Evolutionary conservation across 2,329 filamentous ascomycete genomes (phyloP).

Genomic region (Trichoderma cornu-damae): DNA sequence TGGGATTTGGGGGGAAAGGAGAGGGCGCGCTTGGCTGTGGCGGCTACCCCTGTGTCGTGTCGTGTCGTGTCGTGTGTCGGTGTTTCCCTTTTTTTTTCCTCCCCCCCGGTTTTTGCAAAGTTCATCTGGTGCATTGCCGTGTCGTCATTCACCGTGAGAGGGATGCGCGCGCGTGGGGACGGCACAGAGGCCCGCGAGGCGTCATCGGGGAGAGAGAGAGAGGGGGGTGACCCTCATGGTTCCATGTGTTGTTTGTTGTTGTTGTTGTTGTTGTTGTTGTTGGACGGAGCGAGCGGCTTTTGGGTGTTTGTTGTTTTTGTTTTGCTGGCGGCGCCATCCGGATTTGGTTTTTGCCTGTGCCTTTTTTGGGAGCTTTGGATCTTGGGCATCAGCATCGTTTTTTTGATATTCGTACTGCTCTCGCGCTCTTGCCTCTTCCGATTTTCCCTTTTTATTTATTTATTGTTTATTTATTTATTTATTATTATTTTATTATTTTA

Average conservation of each 20-base stretch:
- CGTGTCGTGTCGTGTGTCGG: too few species aligned
- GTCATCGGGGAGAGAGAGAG: neutral
- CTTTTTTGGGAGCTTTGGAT: neutral
- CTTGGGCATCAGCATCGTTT: neutral
- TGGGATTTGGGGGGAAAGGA: neutral
- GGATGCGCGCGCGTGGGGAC: slow-evolving; percentile 11
- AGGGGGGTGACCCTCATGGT: neutral
- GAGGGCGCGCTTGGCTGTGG: neutral
- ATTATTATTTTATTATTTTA: too few species aligned
- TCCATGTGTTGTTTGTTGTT: neutral
- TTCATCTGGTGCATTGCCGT: slow-evolving; percentile 2
- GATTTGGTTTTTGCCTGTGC: neutral
- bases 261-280: too few species aligned
- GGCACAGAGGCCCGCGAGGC: neutral
- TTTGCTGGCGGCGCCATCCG: neutral
- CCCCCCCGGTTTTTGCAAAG: too few species aligned
- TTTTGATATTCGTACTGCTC: neutral
- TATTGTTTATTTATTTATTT: too few species aligned
- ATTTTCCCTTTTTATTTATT: too few species aligned
- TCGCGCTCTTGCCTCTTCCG: too few species aligned
- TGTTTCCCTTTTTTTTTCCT: neutral
- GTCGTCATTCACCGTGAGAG: slow-evolving; percentile 9
- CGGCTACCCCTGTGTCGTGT: neutral
- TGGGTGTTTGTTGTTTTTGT: too few species aligned
- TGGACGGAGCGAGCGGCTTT: too few species aligned